phyloP scores from a whole-genome alignment of 164 flowering plant species.

The Piper longum region DNA sequence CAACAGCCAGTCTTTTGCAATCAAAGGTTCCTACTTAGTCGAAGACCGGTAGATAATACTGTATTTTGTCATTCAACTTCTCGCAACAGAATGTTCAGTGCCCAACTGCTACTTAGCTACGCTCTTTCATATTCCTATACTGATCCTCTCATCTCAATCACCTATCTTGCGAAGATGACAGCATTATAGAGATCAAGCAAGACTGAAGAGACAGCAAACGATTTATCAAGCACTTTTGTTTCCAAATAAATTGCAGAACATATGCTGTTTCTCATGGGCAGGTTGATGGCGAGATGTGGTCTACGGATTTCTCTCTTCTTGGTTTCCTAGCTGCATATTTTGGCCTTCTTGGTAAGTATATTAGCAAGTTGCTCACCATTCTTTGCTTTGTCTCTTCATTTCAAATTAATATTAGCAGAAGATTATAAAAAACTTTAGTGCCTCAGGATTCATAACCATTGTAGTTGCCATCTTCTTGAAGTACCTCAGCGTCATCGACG shows the following conservation, averaged over 20 bases:
- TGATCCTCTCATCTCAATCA: too few species aligned
- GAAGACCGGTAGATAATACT: too few species aligned
- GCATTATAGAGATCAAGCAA: background rate
- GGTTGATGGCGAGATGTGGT: conserved; percentile 10
- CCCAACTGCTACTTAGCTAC: too few species aligned
- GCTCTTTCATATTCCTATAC: too few species aligned
- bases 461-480: conserved; percentile 26
- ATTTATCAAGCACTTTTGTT: too few species aligned
- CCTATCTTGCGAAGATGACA: background rate
- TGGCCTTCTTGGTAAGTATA: conserved; percentile 15
- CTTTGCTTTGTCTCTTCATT: background rate
- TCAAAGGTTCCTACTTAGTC: too few species aligned
- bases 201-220: too few species aligned
- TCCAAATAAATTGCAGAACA: too few species aligned
- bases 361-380: background rate
- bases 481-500: conserved; percentile 31
- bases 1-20: too few species aligned
- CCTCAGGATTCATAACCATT: conserved; percentile 26
- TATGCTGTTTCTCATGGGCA: conserved; percentile 3
- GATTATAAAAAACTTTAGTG: background rate
- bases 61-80: too few species aligned
- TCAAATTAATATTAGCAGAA: background rate
- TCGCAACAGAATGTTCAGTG: too few species aligned
- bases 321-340: conserved; percentile 15
- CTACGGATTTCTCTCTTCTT: conserved; percentile 16